Percentiles rank a stretch among this genome's conserved stretches.
Conservation (phyloP, 352 stramenopile species). For the Globisporangium paddicum region DNA sequence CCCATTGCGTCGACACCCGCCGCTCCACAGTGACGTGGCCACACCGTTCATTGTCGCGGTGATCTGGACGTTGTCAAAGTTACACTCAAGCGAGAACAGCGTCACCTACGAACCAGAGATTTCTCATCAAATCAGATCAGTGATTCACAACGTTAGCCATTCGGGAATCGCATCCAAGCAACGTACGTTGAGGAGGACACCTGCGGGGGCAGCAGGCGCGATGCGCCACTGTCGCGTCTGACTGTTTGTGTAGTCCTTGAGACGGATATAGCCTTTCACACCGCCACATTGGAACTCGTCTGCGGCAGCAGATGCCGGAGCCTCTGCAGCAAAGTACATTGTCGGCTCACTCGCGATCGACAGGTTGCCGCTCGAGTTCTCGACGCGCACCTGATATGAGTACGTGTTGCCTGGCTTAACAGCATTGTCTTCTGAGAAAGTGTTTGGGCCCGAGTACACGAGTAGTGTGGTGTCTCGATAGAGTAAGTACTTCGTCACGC, state of each 20-base stretch:
- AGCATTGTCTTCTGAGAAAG: slow-evolving; percentile 31
- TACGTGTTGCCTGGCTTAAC: slow-evolving; percentile 30
- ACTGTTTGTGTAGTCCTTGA: slow-evolving; percentile 33
- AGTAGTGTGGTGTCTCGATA: slow-evolving; percentile 25
- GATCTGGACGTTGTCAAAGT: slow-evolving; percentile 42
- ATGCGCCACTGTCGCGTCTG: slow-evolving; percentile 40
- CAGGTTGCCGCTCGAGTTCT: slow-evolving; percentile 15
- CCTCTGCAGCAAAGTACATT: slow-evolving; percentile 9
- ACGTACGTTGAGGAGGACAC: slow-evolving; percentile 36
- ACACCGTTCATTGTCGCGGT: slow-evolving; percentile 8
- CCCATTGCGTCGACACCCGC: slow-evolving; percentile 42
- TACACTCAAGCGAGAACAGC: slow-evolving; percentile 53
- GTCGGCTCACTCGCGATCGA: slow-evolving; percentile 29
- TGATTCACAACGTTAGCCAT: neutral
- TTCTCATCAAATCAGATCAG: too few species aligned
- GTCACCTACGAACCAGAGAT: slow-evolving; percentile 18
- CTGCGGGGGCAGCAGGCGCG: slow-evolving; percentile 12
- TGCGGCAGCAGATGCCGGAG: neutral
- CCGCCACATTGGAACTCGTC: slow-evolving; percentile 27
- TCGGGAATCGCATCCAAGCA: too few species aligned
- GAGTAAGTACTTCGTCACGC: slow-evolving; percentile 29
- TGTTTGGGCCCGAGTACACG: slow-evolving; percentile 20
- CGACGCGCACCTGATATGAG: slow-evolving; percentile 27
- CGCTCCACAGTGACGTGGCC: slow-evolving; percentile 32
- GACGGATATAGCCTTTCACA: slow-evolving; percentile 26